phyloP scores from a whole-genome alignment of 352 stramenopile genomes.

The Pythium monospermum region DNA sequence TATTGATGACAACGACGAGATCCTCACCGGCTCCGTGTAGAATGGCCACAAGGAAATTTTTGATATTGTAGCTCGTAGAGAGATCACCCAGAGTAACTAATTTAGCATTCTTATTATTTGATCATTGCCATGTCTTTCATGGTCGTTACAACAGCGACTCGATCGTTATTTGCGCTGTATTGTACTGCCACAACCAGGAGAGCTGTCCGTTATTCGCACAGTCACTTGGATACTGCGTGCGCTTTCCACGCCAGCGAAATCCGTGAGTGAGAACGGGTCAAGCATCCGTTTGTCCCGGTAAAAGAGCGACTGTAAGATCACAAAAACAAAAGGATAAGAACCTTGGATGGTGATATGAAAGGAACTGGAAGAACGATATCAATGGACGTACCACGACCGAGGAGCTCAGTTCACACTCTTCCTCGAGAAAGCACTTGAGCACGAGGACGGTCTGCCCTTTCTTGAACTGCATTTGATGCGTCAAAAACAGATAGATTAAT shows the following conservation, averaged over 20 bases:
- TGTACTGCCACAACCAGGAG: background rate
- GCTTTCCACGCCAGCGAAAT: slow-evolving; percentile 40
- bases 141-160: slow-evolving; percentile 1
- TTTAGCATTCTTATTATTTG: too few species aligned
- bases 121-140: too few species aligned
- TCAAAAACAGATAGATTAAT: too few species aligned
- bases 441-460: slow-evolving; percentile 60
- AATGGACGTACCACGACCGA: slow-evolving; percentile 26
- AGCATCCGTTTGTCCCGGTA: slow-evolving; percentile 36
- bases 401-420: slow-evolving; percentile 40
- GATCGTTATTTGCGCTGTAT: slow-evolving; percentile 23
- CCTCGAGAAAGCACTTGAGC: slow-evolving; percentile 53
- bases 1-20: background rate
- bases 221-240: slow-evolving; percentile 35
- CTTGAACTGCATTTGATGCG: slow-evolving; percentile 68
- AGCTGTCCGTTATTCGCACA: too few species aligned
- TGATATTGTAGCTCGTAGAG: background rate
- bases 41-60: background rate
- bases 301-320: slow-evolving; percentile 31
- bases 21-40: background rate
- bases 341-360: background rate
- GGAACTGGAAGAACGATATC: background rate
- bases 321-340: background rate
- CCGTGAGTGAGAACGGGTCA: slow-evolving; percentile 59
- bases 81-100: background rate